Base-by-base conservation (phyloP, 371 early-diverging fungal species). In the Dentiscutata heterogama region DNA sequence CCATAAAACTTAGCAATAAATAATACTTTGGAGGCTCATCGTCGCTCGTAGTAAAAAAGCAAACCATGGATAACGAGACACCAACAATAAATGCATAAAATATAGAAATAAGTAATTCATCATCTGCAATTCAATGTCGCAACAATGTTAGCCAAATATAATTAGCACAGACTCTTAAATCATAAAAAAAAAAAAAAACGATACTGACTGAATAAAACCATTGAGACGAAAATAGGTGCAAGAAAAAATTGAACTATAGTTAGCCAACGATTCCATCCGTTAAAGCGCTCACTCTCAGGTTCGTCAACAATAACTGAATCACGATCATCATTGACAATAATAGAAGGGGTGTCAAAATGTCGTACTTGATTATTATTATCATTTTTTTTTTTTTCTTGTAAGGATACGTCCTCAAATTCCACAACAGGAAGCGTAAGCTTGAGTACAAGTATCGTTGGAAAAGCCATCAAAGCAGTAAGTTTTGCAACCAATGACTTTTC, bases 351-450 rank as follows among this genome's bases (percentile, higher is more conserved):
- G n/a, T 56, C 29, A 2, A 35, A 35, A 61, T n/a, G 29, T 60
- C 29, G 31, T 39, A 76, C 20, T 22, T 61, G 58, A 18, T 82
- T 67, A 27, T 60, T 27, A 27, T 87, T 86, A 68, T 85, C 84
- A 39, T 85, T 68, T 6, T 76, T 67, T 16, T 85, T 68, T 6
- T 76, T 67, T 16, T 87, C 81, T 8, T 81, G 74, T 3, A 35
- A 50, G 5, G 61, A 67, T 1, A 88, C 81, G 1, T 85, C 84
- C 16, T 83, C 86, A 53, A 89, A 84, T 50, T 88, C 86, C 2
- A 92, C 91, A 31, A 92, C 93, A 13, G 93, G 92, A 25, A 93
- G 77, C 0, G 93, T 92, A 42, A 88, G 80, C 0, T 88, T 88
- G 11, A 93, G 80, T 1, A 91, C 14, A 16, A 93, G 85, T 8